A percentile compares a stretch with the other conserved stretches of the same genome.
Conservation (phyloP, 192 early-diverging fungal genomes). For the Dissophora globulifera region DNA sequence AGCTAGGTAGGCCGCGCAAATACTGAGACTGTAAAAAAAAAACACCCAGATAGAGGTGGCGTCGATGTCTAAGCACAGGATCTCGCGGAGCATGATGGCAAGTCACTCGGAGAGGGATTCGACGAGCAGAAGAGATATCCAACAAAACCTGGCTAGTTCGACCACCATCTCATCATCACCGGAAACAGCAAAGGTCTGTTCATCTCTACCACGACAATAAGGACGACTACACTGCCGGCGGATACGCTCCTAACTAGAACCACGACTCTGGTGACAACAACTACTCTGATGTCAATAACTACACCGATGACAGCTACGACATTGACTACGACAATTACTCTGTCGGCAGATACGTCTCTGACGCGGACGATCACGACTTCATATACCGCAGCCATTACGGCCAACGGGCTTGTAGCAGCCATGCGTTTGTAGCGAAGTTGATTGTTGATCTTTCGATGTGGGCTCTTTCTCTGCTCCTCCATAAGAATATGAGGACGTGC, state of each 20-base stretch:
- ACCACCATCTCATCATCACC: constrained; percentile 39
- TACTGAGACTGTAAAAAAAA: too few species aligned
- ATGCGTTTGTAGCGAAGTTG: too few species aligned
- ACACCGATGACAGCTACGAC: background rate
- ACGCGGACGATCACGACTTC: constrained; percentile 11
- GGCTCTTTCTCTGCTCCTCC: too few species aligned
- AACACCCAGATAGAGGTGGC: background rate
- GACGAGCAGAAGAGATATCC: constrained; percentile 31
- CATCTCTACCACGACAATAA: background rate
- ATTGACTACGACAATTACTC: background rate
- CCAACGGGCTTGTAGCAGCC: too few species aligned
- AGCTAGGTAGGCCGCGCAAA: constrained; percentile 34
- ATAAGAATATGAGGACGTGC: too few species aligned
- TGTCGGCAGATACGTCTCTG: too few species aligned
- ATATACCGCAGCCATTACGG: too few species aligned
- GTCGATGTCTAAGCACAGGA: background rate
- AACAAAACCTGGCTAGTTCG: constrained; percentile 26
- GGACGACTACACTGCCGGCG: too few species aligned
- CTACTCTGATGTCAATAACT: too few species aligned
- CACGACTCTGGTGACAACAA: too few species aligned
- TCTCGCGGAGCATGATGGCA: background rate
- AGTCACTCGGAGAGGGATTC: background rate
- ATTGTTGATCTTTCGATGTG: too few species aligned
- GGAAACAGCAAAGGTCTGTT: constrained; percentile 30
- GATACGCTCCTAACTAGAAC: too few species aligned